phyloP scores from a whole-genome alignment of 176 grass and related monocot genomes.

The Lolium multiflorum region DNA sequence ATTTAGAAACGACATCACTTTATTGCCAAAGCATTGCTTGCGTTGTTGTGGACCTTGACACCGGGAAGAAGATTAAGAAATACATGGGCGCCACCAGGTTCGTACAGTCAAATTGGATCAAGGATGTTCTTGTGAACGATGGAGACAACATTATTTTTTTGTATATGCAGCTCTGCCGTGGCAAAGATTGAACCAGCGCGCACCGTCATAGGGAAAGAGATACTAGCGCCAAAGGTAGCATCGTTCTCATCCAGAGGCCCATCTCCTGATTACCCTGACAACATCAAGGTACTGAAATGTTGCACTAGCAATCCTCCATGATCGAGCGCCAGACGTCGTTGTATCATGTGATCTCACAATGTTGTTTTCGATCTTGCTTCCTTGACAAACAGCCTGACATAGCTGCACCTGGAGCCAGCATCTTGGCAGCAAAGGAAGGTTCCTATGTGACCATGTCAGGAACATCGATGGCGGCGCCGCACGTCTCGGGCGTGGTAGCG shows the following conservation, averaged over 20 bases:
- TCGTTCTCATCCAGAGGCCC: conserved; percentile 40
- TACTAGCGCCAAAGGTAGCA: conserved; percentile 9
- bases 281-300: conserved; percentile 21
- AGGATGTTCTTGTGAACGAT: too few relatives aligned
- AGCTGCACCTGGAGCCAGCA: conserved; percentile 44
- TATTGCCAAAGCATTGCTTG: conserved; percentile 1
- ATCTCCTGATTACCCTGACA: neutral
- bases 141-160: neutral
- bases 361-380: too few relatives aligned
- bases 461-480: conserved; percentile 48
- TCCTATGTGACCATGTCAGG: neutral
- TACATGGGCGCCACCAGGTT: neutral
- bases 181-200: conserved; percentile 40
- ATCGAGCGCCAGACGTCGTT: too few relatives aligned
- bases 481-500: conserved; percentile 14
- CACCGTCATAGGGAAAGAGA: neutral
- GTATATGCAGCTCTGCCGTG: neutral
- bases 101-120: neutral
- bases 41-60: conserved; percentile 38
- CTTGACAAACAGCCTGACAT: neutral
- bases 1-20: neutral
- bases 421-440: conserved; percentile 33
- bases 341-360: too few relatives aligned
- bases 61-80: neutral
- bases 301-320: too few relatives aligned